Percentiles rank a stretch among this genome's conserved stretches.
These are phyloP conservation scores for Diaporthe sp. DNA, from an alignment of 2,329 filamentous ascomycete species.

Conservation along the genomic window DNA sequence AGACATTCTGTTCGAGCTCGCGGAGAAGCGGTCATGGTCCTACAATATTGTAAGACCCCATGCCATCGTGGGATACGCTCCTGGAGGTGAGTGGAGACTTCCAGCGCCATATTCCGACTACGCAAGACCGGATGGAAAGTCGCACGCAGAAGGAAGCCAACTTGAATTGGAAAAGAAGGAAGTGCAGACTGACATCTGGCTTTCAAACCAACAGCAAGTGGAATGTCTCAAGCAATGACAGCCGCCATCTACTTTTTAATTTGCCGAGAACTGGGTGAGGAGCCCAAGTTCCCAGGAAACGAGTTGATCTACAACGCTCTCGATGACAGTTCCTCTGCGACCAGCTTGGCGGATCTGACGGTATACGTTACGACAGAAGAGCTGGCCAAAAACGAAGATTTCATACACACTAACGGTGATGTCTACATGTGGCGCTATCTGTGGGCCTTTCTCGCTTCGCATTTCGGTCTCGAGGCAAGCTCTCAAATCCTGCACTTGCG, in stretches of 20 bases:
- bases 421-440: conserved; percentile 48
- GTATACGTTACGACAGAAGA: conserved; percentile 44
- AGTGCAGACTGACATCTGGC: neutral
- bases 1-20: neutral
- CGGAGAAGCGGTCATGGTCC: neutral
- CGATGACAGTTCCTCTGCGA: conserved; percentile 48
- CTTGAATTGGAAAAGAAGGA: neutral
- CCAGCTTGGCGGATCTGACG: conserved; percentile 47
- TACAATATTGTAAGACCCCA: conserved; percentile 48
- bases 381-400: conserved; percentile 46
- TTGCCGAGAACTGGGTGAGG: conserved; percentile 46
- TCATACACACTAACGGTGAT: conserved; percentile 49
- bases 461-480: conserved; percentile 45
- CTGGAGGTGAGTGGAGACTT: conserved; percentile 43
- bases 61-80: conserved; percentile 48
- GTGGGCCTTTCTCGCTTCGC: conserved; percentile 43
- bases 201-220: conserved; percentile 41
- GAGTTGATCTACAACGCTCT: conserved; percentile 47
- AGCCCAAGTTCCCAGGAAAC: conserved; percentile 46
- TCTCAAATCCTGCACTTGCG: neutral
- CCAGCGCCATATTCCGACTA: neutral
- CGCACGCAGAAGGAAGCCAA: too few relatives aligned
- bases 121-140: neutral
- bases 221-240: conserved; percentile 49
- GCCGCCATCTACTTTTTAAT: conserved; percentile 48